phyloP scores from a whole-genome alignment of 495 filamentous ascomycete species.

The Glonium stellatum region DNA sequence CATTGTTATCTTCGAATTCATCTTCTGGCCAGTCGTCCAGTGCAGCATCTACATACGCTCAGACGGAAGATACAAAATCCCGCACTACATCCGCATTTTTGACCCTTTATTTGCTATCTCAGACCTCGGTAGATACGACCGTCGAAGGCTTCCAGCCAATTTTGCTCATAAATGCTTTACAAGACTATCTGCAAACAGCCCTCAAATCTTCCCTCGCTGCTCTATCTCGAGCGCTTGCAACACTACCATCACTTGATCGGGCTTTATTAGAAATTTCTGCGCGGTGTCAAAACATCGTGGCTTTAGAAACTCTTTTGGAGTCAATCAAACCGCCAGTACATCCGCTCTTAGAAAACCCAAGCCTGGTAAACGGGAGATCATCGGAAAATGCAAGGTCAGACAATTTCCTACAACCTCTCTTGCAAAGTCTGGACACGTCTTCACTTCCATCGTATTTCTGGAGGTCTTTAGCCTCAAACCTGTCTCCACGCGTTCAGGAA shows the following conservation, averaged over 20 bases:
- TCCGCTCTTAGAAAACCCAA: slow-evolving; percentile 46
- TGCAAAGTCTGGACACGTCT: slow-evolving; percentile 75
- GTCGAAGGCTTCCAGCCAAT: slow-evolving; percentile 55
- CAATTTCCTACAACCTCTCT: slow-evolving; percentile 67
- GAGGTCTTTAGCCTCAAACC: slow-evolving; percentile 71
- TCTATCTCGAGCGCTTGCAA: slow-evolving; percentile 64
- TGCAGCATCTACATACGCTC: slow-evolving; percentile 58
- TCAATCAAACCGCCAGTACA: slow-evolving; percentile 58
- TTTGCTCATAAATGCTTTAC: slow-evolving; percentile 67
- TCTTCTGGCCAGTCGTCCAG: slow-evolving; percentile 21
- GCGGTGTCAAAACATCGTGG: slow-evolving; percentile 83
- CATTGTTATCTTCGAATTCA: slow-evolving; percentile 37
- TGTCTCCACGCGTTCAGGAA: slow-evolving; percentile 73
- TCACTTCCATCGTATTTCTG: slow-evolving; percentile 88
- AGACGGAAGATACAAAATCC: slow-evolving; percentile 69
- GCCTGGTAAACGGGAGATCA: not conserved
- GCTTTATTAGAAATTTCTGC: slow-evolving; percentile 74
- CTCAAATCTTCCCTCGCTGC: slow-evolving; percentile 67
- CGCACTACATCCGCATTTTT: slow-evolving; percentile 66
- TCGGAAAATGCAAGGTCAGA: slow-evolving; percentile 16
- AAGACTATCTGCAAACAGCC: slow-evolving; percentile 69
- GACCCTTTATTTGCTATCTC: slow-evolving; percentile 76
- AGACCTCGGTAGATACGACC: slow-evolving; percentile 38
- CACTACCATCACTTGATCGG: slow-evolving; percentile 73
- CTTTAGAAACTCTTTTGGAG: slow-evolving; percentile 71